Conservation (phyloP, 2,329 filamentous ascomycete species). For the Cladosporium oxysporum region DNA sequence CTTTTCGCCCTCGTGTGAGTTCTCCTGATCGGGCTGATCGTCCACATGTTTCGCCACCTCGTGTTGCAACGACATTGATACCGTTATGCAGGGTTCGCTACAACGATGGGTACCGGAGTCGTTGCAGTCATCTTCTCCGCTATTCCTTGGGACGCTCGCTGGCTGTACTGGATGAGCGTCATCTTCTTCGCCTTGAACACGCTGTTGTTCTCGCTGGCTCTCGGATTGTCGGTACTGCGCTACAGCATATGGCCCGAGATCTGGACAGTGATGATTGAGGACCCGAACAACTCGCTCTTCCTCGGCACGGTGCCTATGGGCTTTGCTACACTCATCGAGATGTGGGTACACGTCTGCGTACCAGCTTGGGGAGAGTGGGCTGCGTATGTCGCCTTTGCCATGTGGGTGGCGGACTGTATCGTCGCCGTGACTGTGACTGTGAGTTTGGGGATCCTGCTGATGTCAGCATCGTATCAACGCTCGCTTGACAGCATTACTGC, state of each 20-base stretch:
- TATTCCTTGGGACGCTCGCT: conserved; percentile 62
- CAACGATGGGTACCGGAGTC: conserved; percentile 65
- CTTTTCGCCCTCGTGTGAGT: conserved; percentile 32
- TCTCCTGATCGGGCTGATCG: not conserved
- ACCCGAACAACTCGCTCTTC: conserved; percentile 68
- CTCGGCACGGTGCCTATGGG: conserved; percentile 49
- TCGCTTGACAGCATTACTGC: conserved; percentile 62
- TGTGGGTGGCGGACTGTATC: conserved; percentile 54
- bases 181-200: conserved; percentile 64
- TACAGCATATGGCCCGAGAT: conserved; percentile 68
- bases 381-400: conserved; percentile 48
- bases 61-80: not conserved
- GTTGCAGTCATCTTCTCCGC: conserved; percentile 63
- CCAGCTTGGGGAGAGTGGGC: conserved; percentile 46
- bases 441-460: conserved; percentile 44
- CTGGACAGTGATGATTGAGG: conserved; percentile 65
- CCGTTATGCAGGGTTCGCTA: conserved; percentile 29
- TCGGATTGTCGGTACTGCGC: conserved; percentile 59
- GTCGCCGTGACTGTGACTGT: conserved; percentile 43
- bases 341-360: conserved; percentile 33
- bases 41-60: not conserved
- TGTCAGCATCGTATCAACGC: conserved; percentile 37
- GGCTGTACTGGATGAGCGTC: conserved; percentile 63
- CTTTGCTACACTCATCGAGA: conserved; percentile 35
- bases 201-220: conserved; percentile 54